These are phyloP conservation scores for Rhizoctonia solani DNA, from an alignment of 1,284 basidiomycete species.

Conservation along the genomic window DNA sequence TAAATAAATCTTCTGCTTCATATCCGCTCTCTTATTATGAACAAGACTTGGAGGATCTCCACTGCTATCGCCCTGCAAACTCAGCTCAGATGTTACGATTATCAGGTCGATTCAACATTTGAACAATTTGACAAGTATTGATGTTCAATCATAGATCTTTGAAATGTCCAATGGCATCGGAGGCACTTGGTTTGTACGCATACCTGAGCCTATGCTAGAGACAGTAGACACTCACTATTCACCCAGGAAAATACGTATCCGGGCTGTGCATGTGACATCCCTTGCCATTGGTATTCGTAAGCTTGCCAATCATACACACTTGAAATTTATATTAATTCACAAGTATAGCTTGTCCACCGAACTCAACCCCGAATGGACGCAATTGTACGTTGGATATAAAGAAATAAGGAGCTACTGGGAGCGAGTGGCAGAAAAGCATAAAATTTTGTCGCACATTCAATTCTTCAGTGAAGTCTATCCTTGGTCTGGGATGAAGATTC, in stretches of 20 bases:
- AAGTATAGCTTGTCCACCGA: constrained; percentile 33
- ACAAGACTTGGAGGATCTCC: constrained; percentile 10
- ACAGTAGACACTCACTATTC: background rate
- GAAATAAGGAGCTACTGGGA: constrained; percentile 36
- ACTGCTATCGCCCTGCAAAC: constrained; percentile 17
- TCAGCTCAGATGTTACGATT: constrained; percentile 11
- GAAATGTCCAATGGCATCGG: constrained; percentile 12
- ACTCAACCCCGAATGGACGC: constrained; percentile 29
- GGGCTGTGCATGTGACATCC: constrained; percentile 24
- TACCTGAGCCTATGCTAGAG: background rate
- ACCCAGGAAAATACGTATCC: constrained; percentile 24
- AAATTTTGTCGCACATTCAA: constrained; percentile 29
- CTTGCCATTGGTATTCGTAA: constrained; percentile 26
- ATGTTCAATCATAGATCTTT: background rate
- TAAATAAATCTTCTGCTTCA: too few species aligned
- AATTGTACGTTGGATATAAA: constrained; percentile 1
- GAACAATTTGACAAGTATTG: background rate
- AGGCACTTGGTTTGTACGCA: constrained; percentile 18
- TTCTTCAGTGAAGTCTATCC: constrained; percentile 33
- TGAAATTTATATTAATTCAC: too few species aligned
- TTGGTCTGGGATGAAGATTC: constrained; percentile 36
- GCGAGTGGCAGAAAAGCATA: constrained; percentile 35
- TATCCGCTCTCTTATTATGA: too few species aligned
- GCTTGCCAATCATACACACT: background rate
- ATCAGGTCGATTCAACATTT: background rate